Percentiles rank a stretch among this genome's conserved stretches.
These are phyloP conservation scores for Pseudocercospora cruenta DNA, from an alignment of 2,329 filamentous ascomycete species.

Conservation along the genomic window DNA sequence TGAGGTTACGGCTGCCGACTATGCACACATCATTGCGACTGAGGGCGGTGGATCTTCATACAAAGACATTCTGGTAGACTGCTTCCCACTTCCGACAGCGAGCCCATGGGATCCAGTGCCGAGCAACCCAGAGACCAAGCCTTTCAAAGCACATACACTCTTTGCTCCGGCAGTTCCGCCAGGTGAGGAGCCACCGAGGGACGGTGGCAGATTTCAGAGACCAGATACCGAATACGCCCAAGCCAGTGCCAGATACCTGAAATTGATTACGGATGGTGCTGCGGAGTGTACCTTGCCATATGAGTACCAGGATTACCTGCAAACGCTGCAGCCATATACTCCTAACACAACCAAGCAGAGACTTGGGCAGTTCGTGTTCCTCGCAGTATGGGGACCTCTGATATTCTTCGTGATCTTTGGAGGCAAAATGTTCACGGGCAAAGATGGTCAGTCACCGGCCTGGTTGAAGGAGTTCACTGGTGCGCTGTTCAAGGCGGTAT, in stretches of 20 bases:
- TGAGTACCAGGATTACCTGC: constrained; percentile 76
- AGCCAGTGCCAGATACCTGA: constrained; percentile 80
- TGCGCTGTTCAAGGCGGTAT: constrained; percentile 60
- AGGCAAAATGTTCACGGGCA: constrained; percentile 59
- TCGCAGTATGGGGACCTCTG: constrained; percentile 61
- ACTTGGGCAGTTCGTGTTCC: constrained; percentile 67
- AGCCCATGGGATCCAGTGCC: constrained; percentile 62
- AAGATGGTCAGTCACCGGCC: constrained; percentile 67
- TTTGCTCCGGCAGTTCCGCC: constrained; percentile 62
- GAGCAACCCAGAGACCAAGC: constrained; percentile 61
- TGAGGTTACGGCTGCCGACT: constrained; percentile 84
- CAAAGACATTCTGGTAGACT: constrained; percentile 78
- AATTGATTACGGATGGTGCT: constrained; percentile 77
- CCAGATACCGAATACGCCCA: constrained; percentile 75
- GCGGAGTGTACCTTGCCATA: constrained; percentile 76
- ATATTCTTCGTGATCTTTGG: constrained; percentile 59
- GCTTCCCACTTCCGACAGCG: constrained; percentile 66
- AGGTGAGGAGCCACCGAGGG: constrained; percentile 37
- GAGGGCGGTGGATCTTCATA: constrained; percentile 89
- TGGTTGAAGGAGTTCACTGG: constrained; percentile 65
- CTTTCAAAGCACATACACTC: constrained; percentile 85
- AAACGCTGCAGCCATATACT: constrained; percentile 69
- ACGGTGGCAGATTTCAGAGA: constrained; percentile 55
- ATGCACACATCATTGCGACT: constrained; percentile 81
- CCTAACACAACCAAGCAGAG: constrained; percentile 69